Conservation (phyloP, 2,329 filamentous ascomycete species). For the Cladosporium phlei region DNA sequence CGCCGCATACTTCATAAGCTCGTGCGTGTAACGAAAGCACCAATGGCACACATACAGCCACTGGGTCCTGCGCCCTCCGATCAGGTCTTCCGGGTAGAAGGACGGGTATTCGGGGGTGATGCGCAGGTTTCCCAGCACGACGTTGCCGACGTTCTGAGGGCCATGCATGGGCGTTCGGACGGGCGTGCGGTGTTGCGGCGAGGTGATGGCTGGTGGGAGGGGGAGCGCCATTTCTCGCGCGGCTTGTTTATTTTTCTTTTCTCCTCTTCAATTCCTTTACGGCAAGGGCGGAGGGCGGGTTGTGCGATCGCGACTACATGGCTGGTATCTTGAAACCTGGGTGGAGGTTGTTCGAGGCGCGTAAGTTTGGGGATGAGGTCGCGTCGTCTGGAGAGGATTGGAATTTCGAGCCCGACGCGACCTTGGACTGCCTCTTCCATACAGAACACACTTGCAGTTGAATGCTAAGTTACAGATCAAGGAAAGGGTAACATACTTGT, state of each 20-base stretch:
- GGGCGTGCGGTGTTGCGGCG: conserved; percentile 13
- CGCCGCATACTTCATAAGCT: conserved; percentile 44
- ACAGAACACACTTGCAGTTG: no score
- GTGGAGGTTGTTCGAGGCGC: no score
- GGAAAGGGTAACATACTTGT: not conserved
- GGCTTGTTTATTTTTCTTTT: no score
- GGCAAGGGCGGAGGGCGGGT: no score
- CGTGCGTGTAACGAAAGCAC: conserved; percentile 87
- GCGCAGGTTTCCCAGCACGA: conserved; percentile 75
- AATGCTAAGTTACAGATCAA: no score
- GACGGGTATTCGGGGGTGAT: conserved; percentile 93
- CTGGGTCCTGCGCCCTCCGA: conserved; percentile 39
- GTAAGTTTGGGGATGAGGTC: no score
- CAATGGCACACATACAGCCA: conserved; percentile 80
- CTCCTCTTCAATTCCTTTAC: no score
- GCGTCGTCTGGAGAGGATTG: no score
- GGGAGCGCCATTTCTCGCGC: conserved; percentile 8
- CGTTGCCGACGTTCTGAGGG: conserved; percentile 73
- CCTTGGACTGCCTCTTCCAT: no score
- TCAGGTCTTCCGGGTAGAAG: conserved; percentile 69
- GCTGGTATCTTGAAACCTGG: no score
- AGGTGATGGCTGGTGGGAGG: conserved; percentile 10
- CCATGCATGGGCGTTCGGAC: conserved; percentile 36
- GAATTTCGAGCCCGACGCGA: no score
- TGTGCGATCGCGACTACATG: no score